Base-by-base conservation (phyloP, 805 yeast species). In the Candida coquimbonensis region DNA sequence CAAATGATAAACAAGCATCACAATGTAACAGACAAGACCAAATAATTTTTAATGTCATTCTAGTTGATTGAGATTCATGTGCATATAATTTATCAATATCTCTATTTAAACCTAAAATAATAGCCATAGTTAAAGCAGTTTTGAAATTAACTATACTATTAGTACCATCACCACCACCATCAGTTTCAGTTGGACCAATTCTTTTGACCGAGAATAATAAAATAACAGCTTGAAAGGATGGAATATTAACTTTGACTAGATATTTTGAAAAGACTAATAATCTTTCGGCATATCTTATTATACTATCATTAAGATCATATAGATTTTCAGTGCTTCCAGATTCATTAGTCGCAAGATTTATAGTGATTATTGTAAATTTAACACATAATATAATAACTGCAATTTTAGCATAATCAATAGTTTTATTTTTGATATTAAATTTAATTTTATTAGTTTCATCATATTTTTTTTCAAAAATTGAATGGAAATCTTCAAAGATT, bases 61-160 rank as follows among this genome's bases (percentile, higher is more conserved):
- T 46, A 3, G 38, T 42, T 4, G 16, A 31, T 2, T 33, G 25
- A 11, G 46, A 19, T 34, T 53, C 53, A 21, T 34, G 38, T 1
- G 37, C 1, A 38, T 53, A 57, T 7, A 58, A 21, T 1, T 13
- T 36, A 31, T 54, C 57, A 27, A 59, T 49, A 25, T 58, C 49
- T 27, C 52, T 45, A 31, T 59, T 51, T 13, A 59, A 36, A 2
- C 63, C 63, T 52, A 59, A 47, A 1, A 48, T 17, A 5, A 56
- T 35, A 2, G 60, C 61, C 59, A 58, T 57, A 32, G 36, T 48
- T 16, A 58, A 39, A 7, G 61, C 59, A 1, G 44, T 26, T 29
- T 42, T 55, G 31, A 53, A 44, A 1, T 48, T 9, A 43, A 56
- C 24, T 0, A 47, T 24, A 13, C 52, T 50, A 25, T 52, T 49